Evolutionary conservation across 257 asterid species (phyloP), one percentile per base, ranked within the genome.

Genomic region (Eustoma russellianum): DNA sequence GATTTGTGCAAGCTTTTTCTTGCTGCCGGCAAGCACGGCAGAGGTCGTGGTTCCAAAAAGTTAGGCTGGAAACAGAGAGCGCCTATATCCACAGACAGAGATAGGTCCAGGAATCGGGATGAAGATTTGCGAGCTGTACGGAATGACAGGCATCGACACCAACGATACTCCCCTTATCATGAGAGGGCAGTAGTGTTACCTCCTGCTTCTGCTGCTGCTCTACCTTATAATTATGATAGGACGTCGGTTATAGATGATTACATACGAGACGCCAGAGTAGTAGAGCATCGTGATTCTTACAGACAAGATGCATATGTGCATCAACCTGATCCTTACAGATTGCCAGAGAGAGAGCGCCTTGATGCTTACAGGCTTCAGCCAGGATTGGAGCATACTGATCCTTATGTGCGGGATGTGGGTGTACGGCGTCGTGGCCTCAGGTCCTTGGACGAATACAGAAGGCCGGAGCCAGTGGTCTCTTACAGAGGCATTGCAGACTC

Each of bases 1-100:
- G 71, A 78, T 24, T 69, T 87, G 72, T 82, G 98, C 58, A 71
- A 74, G 66, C 76, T 87, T 65, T 87, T 91, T 59, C 34, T 48
- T 17, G 46, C 66, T 50, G 59, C 79, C 52, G 76, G 74, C 66
- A 66, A 70, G 68, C 43, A 4, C 7, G 43, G 43, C 30, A 24
- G 30, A 4, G 30, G 30, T 24, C 30, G 30, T 38, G 71, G 65
- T 48, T 48, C 50, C 51, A 54, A 66, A 59, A 64, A 67, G 57
- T 48, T 60, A 13, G 67, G 65, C 16, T 46, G 59, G 54, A 56
- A 59, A 16, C 72, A 33, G 44, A 83, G 57, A 66, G 61, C 71
- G 46, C 58, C 3, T 24, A 59, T 19, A 11, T 60, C 65, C 1
- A 14, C 62, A 19, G 66, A 46, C 52, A 63, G 54, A 19, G 47